Percentiles rank a stretch among this genome's conserved stretches.
phyloP scores from a whole-genome alignment of 768 basidiomycete genomes.

The Boletus bicolor region DNA sequence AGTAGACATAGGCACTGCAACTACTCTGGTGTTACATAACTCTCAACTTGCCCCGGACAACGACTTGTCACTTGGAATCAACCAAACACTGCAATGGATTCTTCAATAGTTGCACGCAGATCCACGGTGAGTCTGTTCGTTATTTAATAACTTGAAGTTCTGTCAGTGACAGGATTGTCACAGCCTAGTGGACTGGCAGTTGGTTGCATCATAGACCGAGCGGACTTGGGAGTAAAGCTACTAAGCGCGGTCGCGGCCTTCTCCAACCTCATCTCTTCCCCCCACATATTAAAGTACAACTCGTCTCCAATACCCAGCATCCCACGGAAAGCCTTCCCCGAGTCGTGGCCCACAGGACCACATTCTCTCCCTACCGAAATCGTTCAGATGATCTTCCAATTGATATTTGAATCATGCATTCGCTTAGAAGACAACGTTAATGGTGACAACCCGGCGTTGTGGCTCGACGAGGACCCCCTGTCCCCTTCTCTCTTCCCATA shows the following conservation, averaged over 20 bases:
- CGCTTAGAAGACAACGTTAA: not conserved
- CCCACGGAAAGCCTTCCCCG: not conserved
- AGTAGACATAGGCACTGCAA: not conserved
- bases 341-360: not conserved
- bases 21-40: too few species aligned
- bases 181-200: not conserved
- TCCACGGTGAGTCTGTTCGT: not conserved
- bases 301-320: not conserved
- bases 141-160: not conserved
- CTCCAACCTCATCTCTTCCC: constrained; percentile 4
- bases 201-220: not conserved
- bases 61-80: not conserved
- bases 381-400: constrained; percentile 6
- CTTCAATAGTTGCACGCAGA: not conserved
- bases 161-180: not conserved
- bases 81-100: not conserved
- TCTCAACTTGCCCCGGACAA: not conserved
- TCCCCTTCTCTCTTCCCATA: constrained; percentile 12
- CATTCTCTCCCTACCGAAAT: constrained; percentile 11
- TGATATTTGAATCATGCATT: constrained; percentile 5
- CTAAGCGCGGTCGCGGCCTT: constrained; percentile 5
- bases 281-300: not conserved
- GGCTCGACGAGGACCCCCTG: constrained; percentile 5
- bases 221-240: not conserved
- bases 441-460: not conserved